Conservation (phyloP, 768 basidiomycete species). For the Hygrophorus russula region DNA sequence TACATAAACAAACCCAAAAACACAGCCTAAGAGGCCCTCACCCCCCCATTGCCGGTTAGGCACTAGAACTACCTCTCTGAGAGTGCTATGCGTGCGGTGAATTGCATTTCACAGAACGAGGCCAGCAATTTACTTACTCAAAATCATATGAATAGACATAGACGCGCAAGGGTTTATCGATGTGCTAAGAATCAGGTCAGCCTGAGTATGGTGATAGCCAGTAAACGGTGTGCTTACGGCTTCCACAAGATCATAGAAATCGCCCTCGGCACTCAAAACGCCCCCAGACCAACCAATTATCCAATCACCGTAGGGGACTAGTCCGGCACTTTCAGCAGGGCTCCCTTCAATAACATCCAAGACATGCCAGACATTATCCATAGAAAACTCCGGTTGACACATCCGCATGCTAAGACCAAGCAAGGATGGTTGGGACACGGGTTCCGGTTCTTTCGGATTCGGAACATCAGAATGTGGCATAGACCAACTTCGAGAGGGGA, state of each 20-base stretch:
- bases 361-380: conserved; percentile 97
- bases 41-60: conserved; percentile 98
- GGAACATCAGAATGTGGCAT: conserved; percentile 27
- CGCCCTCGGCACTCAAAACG: conserved; percentile 79
- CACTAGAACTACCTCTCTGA: conserved; percentile 87
- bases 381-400: conserved; percentile 79
- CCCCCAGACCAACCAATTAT: conserved; percentile 91
- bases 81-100: conserved; percentile 42
- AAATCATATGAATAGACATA: conserved; percentile 98
- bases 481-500: conserved; percentile 81
- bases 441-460: conserved; percentile 25
- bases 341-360: conserved; percentile 93
- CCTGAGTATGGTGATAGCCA: neutral
- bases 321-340: conserved; percentile 91
- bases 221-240: conserved; percentile 40
- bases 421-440: conserved; percentile 67
- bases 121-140: conserved; percentile 47
- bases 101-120: conserved; percentile 1
- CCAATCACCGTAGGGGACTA: conserved; percentile 79
- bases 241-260: conserved; percentile 95
- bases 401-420: conserved; percentile 90
- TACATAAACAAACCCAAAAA: conserved; percentile 66
- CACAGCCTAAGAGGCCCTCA: conserved; percentile 88
- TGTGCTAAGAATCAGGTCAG: conserved; percentile 43
- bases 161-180: conserved; percentile 86